These are phyloP conservation scores for Nicotiana tabacum DNA, from an alignment of 257 asterid species.

Conservation along the genomic window DNA sequence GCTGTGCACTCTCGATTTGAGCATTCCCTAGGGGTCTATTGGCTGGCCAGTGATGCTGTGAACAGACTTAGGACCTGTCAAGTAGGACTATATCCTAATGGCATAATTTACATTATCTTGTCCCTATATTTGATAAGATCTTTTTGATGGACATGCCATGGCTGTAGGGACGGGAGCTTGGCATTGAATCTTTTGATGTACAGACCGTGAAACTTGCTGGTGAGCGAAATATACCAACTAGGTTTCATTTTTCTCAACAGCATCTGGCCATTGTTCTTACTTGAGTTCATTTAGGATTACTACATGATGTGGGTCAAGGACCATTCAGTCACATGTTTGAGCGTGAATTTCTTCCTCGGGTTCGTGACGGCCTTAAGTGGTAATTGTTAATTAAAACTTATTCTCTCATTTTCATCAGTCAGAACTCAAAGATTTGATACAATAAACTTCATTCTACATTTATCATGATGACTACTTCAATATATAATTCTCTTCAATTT, in stretches of 20 bases:
- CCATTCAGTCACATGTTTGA: slow-evolving; percentile 96
- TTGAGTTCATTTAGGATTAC: slow-evolving; percentile 55
- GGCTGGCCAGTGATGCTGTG: slow-evolving; percentile 85
- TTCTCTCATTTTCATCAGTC: neutral
- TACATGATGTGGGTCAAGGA: slow-evolving; percentile 94
- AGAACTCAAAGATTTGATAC: neutral
- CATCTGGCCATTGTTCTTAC: slow-evolving; percentile 15
- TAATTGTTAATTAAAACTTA: slow-evolving; percentile 15
- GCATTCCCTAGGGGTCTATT: slow-evolving; percentile 90
- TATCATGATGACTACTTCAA: no score
- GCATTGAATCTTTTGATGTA: slow-evolving; percentile 52
- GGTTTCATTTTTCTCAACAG: slow-evolving; percentile 10
- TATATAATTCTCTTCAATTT: no score
- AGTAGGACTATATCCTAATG: slow-evolving; percentile 32
- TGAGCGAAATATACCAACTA: slow-evolving; percentile 16
- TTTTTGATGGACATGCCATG: slow-evolving; percentile 20
- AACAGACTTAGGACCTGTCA: slow-evolving; percentile 58
- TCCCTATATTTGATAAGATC: slow-evolving; percentile 13
- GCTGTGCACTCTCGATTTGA: slow-evolving; percentile 95
- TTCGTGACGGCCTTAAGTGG: slow-evolving; percentile 52
- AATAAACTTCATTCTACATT: neutral
- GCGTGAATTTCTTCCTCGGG: slow-evolving; percentile 68
- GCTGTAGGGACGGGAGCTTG: slow-evolving; percentile 82
- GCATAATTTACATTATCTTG: slow-evolving; percentile 3
- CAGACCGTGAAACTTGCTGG: slow-evolving; percentile 87